Evolutionary conservation across 2,329 filamentous ascomycete species (phyloP).

Genomic region (Tolypocladium pustulatum): DNA sequence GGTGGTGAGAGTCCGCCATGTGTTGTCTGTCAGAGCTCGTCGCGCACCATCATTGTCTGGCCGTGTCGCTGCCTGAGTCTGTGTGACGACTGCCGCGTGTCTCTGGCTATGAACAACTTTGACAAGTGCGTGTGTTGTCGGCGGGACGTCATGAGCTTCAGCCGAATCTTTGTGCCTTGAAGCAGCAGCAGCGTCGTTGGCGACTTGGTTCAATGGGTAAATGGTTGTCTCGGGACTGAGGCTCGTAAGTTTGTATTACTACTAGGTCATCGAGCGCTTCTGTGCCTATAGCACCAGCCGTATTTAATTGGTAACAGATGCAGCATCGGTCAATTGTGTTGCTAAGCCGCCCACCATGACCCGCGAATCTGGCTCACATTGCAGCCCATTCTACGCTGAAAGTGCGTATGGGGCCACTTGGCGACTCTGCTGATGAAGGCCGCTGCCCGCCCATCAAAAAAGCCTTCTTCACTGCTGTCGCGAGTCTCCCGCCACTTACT

Average conservation of each 20-base stretch:
- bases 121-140: slow-evolving; percentile 93
- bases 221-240: neutral
- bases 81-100: slow-evolving; percentile 90
- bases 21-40: slow-evolving; percentile 82
- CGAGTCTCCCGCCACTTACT: slow-evolving; percentile 75
- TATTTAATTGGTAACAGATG: neutral
- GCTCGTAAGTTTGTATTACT: neutral
- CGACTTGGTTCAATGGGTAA: neutral
- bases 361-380: slow-evolving; percentile 51
- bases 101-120: slow-evolving; percentile 93
- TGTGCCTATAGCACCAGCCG: neutral
- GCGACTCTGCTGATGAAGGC: slow-evolving; percentile 17
- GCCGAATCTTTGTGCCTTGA: slow-evolving; percentile 74
- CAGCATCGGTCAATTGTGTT: neutral
- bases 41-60: slow-evolving; percentile 87
- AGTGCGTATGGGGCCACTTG: slow-evolving; percentile 44
- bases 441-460: slow-evolving; percentile 72
- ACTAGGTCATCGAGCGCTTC: neutral
- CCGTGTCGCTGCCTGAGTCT: slow-evolving; percentile 89
- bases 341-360: neutral
- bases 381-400: slow-evolving; percentile 93
- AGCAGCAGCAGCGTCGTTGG: neutral
- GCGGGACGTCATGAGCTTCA: slow-evolving; percentile 79
- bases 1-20: slow-evolving; percentile 69
- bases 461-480: slow-evolving; percentile 93